Percentiles rank a stretch among this genome's conserved stretches.
phyloP scores from a whole-genome alignment of 2,329 filamentous ascomycete genomes.

The Penicillium sp. region DNA sequence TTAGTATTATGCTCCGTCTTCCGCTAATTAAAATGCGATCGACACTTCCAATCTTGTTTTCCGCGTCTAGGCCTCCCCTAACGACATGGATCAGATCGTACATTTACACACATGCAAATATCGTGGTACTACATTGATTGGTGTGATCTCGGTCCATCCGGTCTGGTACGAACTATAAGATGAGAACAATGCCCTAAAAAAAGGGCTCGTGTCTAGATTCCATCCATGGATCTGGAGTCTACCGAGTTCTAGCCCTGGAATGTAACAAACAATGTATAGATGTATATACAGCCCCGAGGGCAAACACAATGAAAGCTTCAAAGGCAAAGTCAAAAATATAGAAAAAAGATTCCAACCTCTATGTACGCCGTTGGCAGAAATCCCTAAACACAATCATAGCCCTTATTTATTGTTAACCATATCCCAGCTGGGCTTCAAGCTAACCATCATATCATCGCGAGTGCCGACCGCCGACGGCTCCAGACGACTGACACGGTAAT shows the following conservation, averaged over 20 bases:
- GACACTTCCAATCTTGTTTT: constrained; percentile 6
- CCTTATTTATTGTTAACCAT: constrained; percentile 38
- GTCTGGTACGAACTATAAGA: neutral
- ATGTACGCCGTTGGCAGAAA: constrained; percentile 6
- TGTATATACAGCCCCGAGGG: constrained; percentile 6
- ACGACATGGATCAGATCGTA: too few species aligned
- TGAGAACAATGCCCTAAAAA: neutral
- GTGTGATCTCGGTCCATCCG: too few species aligned
- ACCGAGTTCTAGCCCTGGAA: neutral
- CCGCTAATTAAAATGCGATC: constrained; percentile 1
- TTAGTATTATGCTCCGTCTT: neutral
- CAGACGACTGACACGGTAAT: constrained; percentile 82
- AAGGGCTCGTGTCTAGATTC: too few species aligned
- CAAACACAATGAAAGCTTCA: too few species aligned
- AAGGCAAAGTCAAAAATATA: neutral
- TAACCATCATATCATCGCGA: constrained; percentile 63
- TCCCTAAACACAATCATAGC: neutral
- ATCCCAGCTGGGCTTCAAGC: constrained; percentile 60
- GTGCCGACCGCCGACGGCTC: constrained; percentile 82
- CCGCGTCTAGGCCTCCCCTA: neutral
- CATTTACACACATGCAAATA: too few species aligned
- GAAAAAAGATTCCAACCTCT: constrained; percentile 10
- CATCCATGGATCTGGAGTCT: neutral
- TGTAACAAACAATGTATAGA: neutral
- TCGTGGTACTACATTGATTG: too few species aligned